Base-by-base conservation (phyloP, 2,329 filamentous ascomycete genomes). In the Akanthomyces dipterigenus region DNA sequence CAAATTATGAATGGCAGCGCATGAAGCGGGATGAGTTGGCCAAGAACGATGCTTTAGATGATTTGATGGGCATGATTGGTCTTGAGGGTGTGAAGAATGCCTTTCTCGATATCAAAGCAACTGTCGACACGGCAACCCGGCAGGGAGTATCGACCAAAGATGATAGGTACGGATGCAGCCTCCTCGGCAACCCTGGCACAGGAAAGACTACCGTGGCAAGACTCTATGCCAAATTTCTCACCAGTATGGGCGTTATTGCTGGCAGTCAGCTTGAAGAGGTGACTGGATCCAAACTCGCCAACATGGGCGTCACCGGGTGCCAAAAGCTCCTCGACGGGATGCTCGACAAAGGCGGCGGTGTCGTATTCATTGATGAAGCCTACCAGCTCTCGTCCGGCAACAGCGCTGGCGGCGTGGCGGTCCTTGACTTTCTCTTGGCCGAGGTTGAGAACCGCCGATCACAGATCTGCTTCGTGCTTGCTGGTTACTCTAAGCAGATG, bases 161-260 rank as follows among this genome's bases (percentile, higher is more conserved):
- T 0, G 86, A 91, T 63, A 76, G 89, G 1, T 85, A 88, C 56
- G 82, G 87, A 8, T 80, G 82, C 1, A 79, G 80, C 0, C 72
- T 93, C 3, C 73, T 92, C 0, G 89, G 89, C 0, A 93, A 92
- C 66, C 89, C 89, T 0, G 89, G 90, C 3, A 92, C 89, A 76
- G 73, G 73, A 0, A 92, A 92, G 75, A 93, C 90, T 0, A 93
- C 89, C 0, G 86, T 93, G 0, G 89, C 89, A 0, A 79, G 89
- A 0, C 73, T 89, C 0, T 92, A 90, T 62, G 87, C 83, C 0
- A 79, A 83, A 7, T 88, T 91, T 40, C 75, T 93, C 0, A 78
- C 80, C 0, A 79, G 83, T 0, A 73, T 89, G 0, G 84, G 86
- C 0, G 83, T 84, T 0, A 76, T 93, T 5, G 78, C 87, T 0